Evolutionary conservation across 202 grass and related monocot species (phyloP).

Genomic region (Zizania palustris): DNA sequence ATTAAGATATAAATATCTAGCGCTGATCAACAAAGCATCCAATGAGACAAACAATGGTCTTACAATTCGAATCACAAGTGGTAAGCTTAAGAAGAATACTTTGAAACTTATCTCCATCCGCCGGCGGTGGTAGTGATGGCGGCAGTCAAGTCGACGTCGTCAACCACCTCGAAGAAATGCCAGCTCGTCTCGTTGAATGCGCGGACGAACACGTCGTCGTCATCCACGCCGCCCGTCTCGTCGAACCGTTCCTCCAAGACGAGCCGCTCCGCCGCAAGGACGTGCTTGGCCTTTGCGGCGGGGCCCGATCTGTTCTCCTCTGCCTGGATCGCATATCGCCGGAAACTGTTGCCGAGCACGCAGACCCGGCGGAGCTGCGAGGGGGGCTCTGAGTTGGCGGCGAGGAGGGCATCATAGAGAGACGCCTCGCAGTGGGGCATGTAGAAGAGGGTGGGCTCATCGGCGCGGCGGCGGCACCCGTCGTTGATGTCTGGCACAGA

Average conservation of each 20-base stretch:
- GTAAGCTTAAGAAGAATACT: slow-evolving; percentile 15
- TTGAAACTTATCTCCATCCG: slow-evolving; percentile 38
- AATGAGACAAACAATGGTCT: slow-evolving; percentile 5
- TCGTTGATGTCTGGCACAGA: slow-evolving; percentile 55
- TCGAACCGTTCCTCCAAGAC: slow-evolving; percentile 56
- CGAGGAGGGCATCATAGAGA: slow-evolving; percentile 75
- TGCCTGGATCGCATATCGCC: slow-evolving; percentile 50
- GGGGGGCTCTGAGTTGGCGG: slow-evolving; percentile 62
- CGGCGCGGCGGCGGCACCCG: slow-evolving; percentile 54
- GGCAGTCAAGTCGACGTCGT: slow-evolving; percentile 36
- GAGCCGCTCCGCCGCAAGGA: slow-evolving; percentile 53
- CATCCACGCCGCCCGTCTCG: slow-evolving; percentile 44
- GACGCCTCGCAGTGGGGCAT: slow-evolving; percentile 92
- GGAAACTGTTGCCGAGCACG: slow-evolving; percentile 85
- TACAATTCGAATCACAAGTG: slow-evolving; percentile 23
- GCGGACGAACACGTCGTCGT: slow-evolving; percentile 49
- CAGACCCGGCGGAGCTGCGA: slow-evolving; percentile 56
- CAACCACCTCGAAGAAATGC: slow-evolving; percentile 80
- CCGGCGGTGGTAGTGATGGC: neutral
- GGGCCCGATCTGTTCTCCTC: slow-evolving; percentile 35
- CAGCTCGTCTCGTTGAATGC: slow-evolving; percentile 91
- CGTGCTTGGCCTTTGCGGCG: slow-evolving; percentile 42
- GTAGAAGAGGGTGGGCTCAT: slow-evolving; percentile 77
- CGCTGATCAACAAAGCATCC: neutral
- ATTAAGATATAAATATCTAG: neutral